These are phyloP conservation scores for Teunomyces tritomae DNA, from an alignment of 805 yeast genomes.

Conservation along the genomic window DNA sequence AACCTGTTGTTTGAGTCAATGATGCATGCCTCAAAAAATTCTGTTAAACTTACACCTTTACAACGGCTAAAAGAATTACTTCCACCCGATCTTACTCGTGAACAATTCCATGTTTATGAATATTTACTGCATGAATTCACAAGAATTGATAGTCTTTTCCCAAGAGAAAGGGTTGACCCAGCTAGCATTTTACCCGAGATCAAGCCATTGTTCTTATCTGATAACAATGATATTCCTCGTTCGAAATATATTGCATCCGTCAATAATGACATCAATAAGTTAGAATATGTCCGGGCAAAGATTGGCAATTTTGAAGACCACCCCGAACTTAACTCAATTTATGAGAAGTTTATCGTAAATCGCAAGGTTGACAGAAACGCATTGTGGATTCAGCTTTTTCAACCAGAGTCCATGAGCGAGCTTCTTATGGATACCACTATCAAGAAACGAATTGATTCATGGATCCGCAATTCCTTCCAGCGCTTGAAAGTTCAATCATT, in stretches of 20 bases:
- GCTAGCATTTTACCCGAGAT: not conserved
- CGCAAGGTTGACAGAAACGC: not conserved
- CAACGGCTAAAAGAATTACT: slow-evolving; percentile 31
- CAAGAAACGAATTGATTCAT: slow-evolving; percentile 24
- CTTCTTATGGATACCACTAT: slow-evolving; percentile 30
- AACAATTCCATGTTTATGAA: slow-evolving; percentile 31
- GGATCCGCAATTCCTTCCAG: slow-evolving; percentile 43
- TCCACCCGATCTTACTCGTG: slow-evolving; percentile 27
- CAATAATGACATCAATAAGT: not conserved
- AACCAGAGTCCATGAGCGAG: slow-evolving; percentile 34
- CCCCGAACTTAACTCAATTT: slow-evolving; percentile 11
- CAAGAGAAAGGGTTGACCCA: not conserved
- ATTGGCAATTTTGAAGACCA: slow-evolving; percentile 10
- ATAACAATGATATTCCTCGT: not conserved
- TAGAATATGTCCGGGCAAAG: slow-evolving; percentile 3
- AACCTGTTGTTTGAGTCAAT: slow-evolving; percentile 35
- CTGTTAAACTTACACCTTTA: slow-evolving; percentile 26
- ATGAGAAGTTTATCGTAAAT: slow-evolving; percentile 8
- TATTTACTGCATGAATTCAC: not conserved
- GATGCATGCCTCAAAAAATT: slow-evolving; percentile 31
- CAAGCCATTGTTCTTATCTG: not conserved
- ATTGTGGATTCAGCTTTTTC: slow-evolving; percentile 47
- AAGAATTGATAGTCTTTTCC: not conserved
- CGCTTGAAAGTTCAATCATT: slow-evolving; percentile 28
- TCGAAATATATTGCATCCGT: not conserved